Evolutionary conservation across 192 early-diverging fungal genomes (phyloP), one percentile per base, ranked within the genome.

Genomic region (Coemansia sp.): DNA sequence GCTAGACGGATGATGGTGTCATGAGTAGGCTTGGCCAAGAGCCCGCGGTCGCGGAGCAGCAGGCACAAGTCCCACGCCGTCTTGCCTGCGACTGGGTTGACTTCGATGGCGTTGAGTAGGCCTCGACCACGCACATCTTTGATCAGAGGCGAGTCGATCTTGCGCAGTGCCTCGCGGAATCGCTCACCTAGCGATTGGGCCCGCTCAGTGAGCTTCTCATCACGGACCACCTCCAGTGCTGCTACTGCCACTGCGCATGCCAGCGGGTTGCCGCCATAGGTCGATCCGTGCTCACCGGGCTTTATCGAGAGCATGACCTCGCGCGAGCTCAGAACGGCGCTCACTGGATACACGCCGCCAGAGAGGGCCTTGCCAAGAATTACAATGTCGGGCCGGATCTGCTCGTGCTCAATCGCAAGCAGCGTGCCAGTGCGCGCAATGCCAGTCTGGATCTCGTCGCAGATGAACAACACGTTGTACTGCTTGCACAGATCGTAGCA

Each of bases 361-460:
- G 93, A 95, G 9, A 99, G 87, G n/a, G 97, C 97, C 86, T 99
- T 99, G 67, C 97, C 97, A 44, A 99, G 88, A 68, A 99, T 89
- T 61, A 97, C 84, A 61, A 99, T 89, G 73, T 99, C 97, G 34
- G 96, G 92, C 64, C 90, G 95, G 74, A 99, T 87, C 72, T 88
- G 79, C 50, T 99, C 97, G 73, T 97, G 93, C 75, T 99, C 95
- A 50, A 93, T 88, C 50, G 96, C 96, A 60, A 99, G 90, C 85
- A 99, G 86, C 71, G 92, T 95, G 36, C 97, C 97, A 12, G 96
- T 98, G 69, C 97, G 91, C 5, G 87, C 95, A 27, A 99, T 87
- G 62, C 97, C 97, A 9, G 97, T 97, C 84, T 99, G 97, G 76
- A 99, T 95, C 84, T 99, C 97, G 79, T 99, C 97, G 60, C 93